Evolutionary conservation across 2,329 filamentous ascomycete genomes (phyloP), one percentile per base, ranked within the genome.

Genomic region (Pseudocercospora pini-densiflorae): DNA sequence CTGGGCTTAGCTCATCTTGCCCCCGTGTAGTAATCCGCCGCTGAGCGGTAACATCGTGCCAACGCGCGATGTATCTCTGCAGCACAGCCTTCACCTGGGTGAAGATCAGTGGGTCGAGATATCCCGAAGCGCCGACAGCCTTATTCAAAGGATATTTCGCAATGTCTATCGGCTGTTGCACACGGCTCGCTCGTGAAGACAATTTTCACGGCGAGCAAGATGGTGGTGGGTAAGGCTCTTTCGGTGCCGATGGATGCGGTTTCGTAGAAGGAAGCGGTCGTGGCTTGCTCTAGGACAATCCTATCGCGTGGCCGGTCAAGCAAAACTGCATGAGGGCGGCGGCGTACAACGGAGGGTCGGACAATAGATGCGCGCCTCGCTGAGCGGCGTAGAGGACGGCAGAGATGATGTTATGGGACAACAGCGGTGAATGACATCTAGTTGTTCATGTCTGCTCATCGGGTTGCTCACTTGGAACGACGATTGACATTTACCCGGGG

Each of bases 1-100:
- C 54, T 59, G 60, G 53, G 53, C 63, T 66, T 54, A 66, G 63
- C 59, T 60, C 36, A 54, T 59, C 36, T 53, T 62, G 59, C 43
- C 53, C 36, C 21, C 51, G 63, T 49, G 43, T 53, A 61, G 62
- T 64, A 53, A 64, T 64, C 62, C 49, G 57, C 53, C 45, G 31
- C 43, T 31, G 14, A 19, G 53, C 49, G 49, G 49, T 54, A 54
- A 27, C 43, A 47, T 47, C 43, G 43, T 47, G 49, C 19, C 49
- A 53, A 14, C 23, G 49, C 49, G 23, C 49, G 49, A 53, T 27
- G 19, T 53, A 27, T 53, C 49, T 53, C 49, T 53, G 24, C 49
- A 23, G 21, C 23, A 14, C 23, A 53, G 49, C 49, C 19, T 23
- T 24, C 24, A 24, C 49, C 24, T 7, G 7, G 49, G 49, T 53